Base-by-base conservation (phyloP, 2,329 filamentous ascomycete species). In the Phoma sp. region DNA sequence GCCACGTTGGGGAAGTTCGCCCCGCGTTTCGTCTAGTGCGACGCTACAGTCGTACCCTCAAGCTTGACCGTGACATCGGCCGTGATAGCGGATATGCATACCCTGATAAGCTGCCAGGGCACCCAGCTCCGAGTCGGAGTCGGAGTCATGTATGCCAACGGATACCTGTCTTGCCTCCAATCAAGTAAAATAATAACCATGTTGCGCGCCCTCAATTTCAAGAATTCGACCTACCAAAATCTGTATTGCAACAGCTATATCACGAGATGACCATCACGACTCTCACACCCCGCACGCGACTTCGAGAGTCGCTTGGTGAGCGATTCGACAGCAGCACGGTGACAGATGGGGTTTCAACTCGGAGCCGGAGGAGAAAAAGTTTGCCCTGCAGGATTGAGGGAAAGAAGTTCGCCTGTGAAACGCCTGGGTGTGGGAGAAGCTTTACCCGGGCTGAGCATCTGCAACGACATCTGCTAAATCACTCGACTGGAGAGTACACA, bases 381-480 rank as follows among this genome's bases (percentile, higher is more conserved):
- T 86, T 85, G 1, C 43, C 48, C 25, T 56, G 50, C 23, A 68
- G 67, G 42, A 62, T 52, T 33, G 67, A 62, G 2, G 59, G 58
- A 68, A 92, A 90, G 76, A 83, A 80, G 80, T 79, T 75, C 53
- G 59, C 71, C 64, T 99, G 93, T 72, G 86, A 87, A 5, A 85
- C 90, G 52, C 87, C 90, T 57, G 91, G 89, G 14, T 99, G 93
- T 70, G 92, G 90, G 36, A 96, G 96, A 79, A 93, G 89, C 69
- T 98, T 98, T 73, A 96, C 93, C 8, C 86, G 93, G 71, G 93
- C 93, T 7, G 93, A 98, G 76, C 93, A 98, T 79, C 80, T 98
- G 79, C 96, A 97, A 77, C 87, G 93, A 42, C 93, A 98, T 77
- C 90, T 97, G 76, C 78, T 98, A 60, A 98, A 98, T 71, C 93